phyloP scores from a whole-genome alignment of 768 basidiomycete species.

The Tylopilus rubrobrunneus region DNA sequence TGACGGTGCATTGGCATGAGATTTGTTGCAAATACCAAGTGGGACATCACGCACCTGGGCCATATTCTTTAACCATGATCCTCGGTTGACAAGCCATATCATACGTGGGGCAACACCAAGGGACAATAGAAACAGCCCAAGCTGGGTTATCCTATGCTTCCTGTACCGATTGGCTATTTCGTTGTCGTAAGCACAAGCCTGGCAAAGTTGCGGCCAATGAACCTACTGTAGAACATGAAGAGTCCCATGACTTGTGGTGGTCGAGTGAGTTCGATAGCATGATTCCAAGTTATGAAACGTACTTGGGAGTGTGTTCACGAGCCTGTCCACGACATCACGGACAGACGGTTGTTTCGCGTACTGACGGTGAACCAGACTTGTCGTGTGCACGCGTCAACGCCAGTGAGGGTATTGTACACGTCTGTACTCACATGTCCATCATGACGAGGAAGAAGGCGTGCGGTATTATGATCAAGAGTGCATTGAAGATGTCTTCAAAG shows the following conservation, averaged over 20 bases:
- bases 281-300: conserved; percentile 26
- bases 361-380: conserved; percentile 74
- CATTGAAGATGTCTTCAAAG: conserved; percentile 67
- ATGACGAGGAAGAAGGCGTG: conserved; percentile 69
- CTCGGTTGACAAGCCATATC: conserved; percentile 66
- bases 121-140: conserved; percentile 56
- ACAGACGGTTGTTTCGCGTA: conserved; percentile 61
- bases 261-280: conserved; percentile 2
- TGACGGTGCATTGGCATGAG: too few species aligned
- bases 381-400: conserved; percentile 1
- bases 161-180: conserved; percentile 60
- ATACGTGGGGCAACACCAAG: conserved; percentile 57
- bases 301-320: conserved; percentile 73
- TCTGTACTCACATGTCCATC: conserved; percentile 75
- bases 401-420: background rate
- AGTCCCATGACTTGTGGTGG: conserved; percentile 57
- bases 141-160: conserved; percentile 47
- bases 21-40: too few species aligned
- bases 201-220: background rate
- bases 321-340: conserved; percentile 47
- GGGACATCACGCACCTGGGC: conserved; percentile 52
- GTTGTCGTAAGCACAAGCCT: conserved; percentile 1
- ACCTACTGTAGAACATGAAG: conserved; percentile 46
- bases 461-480: conserved; percentile 64
- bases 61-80: conserved; percentile 70